Evolutionary conservation across 495 filamentous ascomycete species (phyloP).

Genomic region (Evernia prunastri): DNA sequence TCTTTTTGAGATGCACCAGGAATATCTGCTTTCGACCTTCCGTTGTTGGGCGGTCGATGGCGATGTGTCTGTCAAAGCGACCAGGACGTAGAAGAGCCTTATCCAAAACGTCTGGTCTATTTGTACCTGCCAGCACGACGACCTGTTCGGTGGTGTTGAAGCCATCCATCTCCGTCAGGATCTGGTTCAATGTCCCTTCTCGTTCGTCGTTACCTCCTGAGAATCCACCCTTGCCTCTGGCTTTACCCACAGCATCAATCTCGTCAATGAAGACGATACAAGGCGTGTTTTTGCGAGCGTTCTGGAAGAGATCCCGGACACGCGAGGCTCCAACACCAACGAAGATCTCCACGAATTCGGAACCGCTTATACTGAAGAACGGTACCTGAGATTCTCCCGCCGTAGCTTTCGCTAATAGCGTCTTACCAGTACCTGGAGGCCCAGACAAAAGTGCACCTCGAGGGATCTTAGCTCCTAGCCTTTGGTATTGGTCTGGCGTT

Average conservation of each 20-base stretch:
- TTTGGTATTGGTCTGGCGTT: conserved; percentile 81
- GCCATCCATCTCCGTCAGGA: conserved; percentile 98
- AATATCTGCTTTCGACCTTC: conserved; percentile 95
- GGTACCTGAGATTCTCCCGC: conserved; percentile 96
- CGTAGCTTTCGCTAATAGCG: conserved; percentile 91
- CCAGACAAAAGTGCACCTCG: conserved; percentile 94
- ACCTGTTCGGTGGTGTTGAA: conserved; percentile 98
- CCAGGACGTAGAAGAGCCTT: conserved; percentile 94
- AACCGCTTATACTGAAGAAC: conserved; percentile 97
- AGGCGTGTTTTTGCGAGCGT: conserved; percentile 88
- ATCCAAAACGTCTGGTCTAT: conserved; percentile 88
- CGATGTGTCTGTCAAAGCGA: conserved; percentile 92
- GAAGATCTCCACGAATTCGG: conserved; percentile 99
- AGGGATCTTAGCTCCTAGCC: conserved; percentile 93
- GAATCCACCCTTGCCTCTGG: conserved; percentile 65
- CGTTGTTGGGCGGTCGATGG: conserved; percentile 92
- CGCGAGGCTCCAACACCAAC: conserved; percentile 95
- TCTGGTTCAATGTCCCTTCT: conserved; percentile 94
- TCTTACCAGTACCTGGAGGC: conserved; percentile 97
- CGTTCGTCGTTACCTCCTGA: conserved; percentile 94
- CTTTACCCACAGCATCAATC: conserved; percentile 95
- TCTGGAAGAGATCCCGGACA: conserved; percentile 91
- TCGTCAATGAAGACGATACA: conserved; percentile 99
- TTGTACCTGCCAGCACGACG: conserved; percentile 96
- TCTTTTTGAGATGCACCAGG: conserved; percentile 83